Evolutionary conservation across 768 basidiomycete genomes (phyloP).

Genomic region (Amanita jacksonii): DNA sequence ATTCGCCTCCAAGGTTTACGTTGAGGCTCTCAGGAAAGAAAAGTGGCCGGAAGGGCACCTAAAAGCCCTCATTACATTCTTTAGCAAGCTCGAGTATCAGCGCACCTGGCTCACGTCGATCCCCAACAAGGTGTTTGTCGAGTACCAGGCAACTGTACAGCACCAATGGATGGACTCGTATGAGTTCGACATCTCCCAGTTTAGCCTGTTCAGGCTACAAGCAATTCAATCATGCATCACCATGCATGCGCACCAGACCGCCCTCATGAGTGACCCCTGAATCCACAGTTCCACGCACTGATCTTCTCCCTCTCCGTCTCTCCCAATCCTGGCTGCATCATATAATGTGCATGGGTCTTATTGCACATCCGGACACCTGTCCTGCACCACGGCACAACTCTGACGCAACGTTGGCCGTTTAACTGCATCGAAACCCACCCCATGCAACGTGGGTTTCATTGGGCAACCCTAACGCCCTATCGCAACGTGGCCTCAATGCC

Average conservation of each 20-base stretch:
- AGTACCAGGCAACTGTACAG: neutral
- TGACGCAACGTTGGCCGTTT: too few relatives aligned
- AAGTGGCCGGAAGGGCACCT: neutral
- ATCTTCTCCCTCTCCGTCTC: neutral
- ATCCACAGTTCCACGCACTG: neutral
- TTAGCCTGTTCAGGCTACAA: neutral
- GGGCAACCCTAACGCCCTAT: neutral
- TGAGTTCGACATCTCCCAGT: neutral
- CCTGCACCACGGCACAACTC: too few relatives aligned
- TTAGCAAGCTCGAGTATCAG: neutral
- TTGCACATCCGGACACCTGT: neutral
- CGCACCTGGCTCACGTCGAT: neutral
- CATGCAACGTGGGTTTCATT: too few relatives aligned
- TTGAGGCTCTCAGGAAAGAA: neutral
- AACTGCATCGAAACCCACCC: too few relatives aligned
- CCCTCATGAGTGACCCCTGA: neutral
- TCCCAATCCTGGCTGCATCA: too few relatives aligned
- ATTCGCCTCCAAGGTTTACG: neutral
- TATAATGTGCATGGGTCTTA: neutral
- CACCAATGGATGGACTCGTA: neutral
- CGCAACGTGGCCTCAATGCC: neutral
- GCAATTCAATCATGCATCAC: neutral
- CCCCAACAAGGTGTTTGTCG: neutral
- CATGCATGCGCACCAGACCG: conserved; percentile 2
- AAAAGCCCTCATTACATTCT: neutral